These are phyloP conservation scores for Penicillium lividum DNA, from an alignment of 495 filamentous ascomycete species.

Conservation along the genomic window DNA sequence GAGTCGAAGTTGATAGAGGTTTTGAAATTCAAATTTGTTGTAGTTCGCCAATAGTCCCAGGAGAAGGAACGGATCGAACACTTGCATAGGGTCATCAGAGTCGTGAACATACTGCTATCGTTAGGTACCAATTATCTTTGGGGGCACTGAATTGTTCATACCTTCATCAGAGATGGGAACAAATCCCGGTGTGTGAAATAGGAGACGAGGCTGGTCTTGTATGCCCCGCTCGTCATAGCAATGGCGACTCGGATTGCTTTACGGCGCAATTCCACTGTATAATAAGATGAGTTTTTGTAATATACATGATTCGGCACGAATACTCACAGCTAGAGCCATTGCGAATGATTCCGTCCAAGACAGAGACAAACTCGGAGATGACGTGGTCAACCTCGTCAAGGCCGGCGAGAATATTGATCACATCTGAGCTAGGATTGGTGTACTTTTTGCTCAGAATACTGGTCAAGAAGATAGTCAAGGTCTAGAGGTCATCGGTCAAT, in stretches of 20 bases:
- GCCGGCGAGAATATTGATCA: conserved; percentile 85
- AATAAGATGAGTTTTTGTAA: neutral
- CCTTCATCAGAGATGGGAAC: conserved; percentile 94
- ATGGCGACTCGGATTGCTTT: conserved; percentile 82
- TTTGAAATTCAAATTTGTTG: conserved; percentile 99
- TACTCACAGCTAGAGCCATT: conserved; percentile 70
- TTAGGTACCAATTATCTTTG: neutral
- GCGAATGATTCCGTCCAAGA: conserved; percentile 77
- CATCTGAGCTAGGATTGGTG: conserved; percentile 93
- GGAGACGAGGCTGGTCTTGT: conserved; percentile 87
- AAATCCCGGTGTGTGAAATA: conserved; percentile 96
- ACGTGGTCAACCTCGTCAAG: conserved; percentile 82
- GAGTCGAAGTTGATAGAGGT: conserved; percentile 91
- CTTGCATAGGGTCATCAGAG: conserved; percentile 59
- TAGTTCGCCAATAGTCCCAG: conserved; percentile 94
- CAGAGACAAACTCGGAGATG: conserved; percentile 84
- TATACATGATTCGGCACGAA: neutral
- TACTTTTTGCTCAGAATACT: conserved; percentile 84
- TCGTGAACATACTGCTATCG: conserved; percentile 77
- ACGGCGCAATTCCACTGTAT: conserved; percentile 66
- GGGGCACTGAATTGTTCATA: conserved; percentile 34
- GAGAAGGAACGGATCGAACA: conserved; percentile 75
- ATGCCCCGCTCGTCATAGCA: conserved; percentile 85
- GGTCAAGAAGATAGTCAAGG: conserved; percentile 84
- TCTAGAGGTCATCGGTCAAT: conserved; percentile 61